These are phyloP conservation scores for Ophiostoma ulmi DNA, from an alignment of 2,329 filamentous ascomycete genomes.

Conservation along the genomic window DNA sequence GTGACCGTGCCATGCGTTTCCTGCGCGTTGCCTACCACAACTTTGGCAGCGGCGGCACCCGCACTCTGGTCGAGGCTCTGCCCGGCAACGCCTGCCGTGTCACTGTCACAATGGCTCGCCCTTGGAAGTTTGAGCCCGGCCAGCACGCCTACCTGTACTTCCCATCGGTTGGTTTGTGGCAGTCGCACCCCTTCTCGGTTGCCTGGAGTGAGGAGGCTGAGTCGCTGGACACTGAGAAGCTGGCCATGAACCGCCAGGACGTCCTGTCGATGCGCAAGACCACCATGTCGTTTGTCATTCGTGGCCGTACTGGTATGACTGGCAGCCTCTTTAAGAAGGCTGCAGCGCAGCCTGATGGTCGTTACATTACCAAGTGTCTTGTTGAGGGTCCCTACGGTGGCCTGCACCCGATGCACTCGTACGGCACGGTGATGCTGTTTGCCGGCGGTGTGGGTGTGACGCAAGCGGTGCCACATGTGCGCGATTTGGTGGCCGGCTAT, in stretches of 20 bases:
- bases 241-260: slow-evolving; percentile 57
- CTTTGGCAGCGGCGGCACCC: slow-evolving; percentile 60
- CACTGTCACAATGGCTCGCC: slow-evolving; percentile 67
- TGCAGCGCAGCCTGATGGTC: slow-evolving; percentile 54
- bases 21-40: slow-evolving; percentile 60
- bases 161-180: slow-evolving; percentile 64
- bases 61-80: slow-evolving; percentile 66
- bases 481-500: slow-evolving; percentile 64
- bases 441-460: slow-evolving; percentile 78
- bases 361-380: slow-evolving; percentile 58
- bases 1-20: slow-evolving; percentile 58
- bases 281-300: slow-evolving; percentile 65
- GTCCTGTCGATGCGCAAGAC: slow-evolving; percentile 57
- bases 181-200: slow-evolving; percentile 74
- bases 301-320: slow-evolving; percentile 70
- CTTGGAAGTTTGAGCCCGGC: slow-evolving; percentile 70
- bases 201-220: slow-evolving; percentile 69
- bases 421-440: slow-evolving; percentile 73
- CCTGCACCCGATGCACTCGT: slow-evolving; percentile 64
- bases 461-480: slow-evolving; percentile 70
- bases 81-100: slow-evolving; percentile 70
- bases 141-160: slow-evolving; percentile 79
- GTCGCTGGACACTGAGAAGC: slow-evolving; percentile 46
- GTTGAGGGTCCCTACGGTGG: slow-evolving; percentile 76
- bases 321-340: slow-evolving; percentile 64